Evolutionary conservation across 768 basidiomycete species (phyloP).

Genomic region (Pulveroboletus sp.): DNA sequence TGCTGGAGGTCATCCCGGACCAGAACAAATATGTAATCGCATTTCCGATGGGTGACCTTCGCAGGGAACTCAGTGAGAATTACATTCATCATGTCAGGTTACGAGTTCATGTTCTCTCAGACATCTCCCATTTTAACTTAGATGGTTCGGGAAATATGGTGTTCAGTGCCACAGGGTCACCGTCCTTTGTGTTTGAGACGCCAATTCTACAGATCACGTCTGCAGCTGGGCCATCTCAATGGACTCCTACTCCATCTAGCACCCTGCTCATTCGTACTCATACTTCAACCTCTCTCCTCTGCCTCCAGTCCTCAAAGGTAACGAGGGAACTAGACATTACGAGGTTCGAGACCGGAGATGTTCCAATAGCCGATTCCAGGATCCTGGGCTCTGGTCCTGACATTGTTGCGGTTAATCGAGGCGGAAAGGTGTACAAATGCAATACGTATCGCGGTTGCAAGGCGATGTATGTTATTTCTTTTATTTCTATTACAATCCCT

Average conservation of each 20-base stretch:
- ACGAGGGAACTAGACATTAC: slow-evolving; percentile 38
- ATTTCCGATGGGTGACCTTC: slow-evolving; percentile 66
- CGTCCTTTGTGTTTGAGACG: slow-evolving; percentile 53
- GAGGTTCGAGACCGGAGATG: slow-evolving; percentile 39
- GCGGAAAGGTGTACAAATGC: slow-evolving; percentile 51
- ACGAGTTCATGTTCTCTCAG: slow-evolving; percentile 32
- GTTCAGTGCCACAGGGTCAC: slow-evolving; percentile 36
- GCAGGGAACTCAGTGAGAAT: slow-evolving; percentile 58
- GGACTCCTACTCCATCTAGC: slow-evolving; percentile 14
- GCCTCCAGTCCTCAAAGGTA: slow-evolving; percentile 24
- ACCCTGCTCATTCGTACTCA: slow-evolving; percentile 44
- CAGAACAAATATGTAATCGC: slow-evolving; percentile 35
- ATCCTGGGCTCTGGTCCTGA: slow-evolving; percentile 33
- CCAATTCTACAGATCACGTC: slow-evolving; percentile 64
- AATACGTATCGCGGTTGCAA: slow-evolving; percentile 35
- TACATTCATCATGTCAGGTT: not conserved
- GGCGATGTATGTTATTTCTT: slow-evolving; percentile 37
- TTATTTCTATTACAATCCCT: not conserved
- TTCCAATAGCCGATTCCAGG: slow-evolving; percentile 47
- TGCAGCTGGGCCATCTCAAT: slow-evolving; percentile 21
- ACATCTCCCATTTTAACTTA: slow-evolving; percentile 44
- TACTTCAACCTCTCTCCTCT: slow-evolving; percentile 41
- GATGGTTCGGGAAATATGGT: slow-evolving; percentile 14
- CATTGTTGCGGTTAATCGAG: slow-evolving; percentile 45
- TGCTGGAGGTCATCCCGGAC: slow-evolving; percentile 42